Base-by-base conservation (phyloP, 2,329 filamentous ascomycete species). In the Alternaria sp. region DNA sequence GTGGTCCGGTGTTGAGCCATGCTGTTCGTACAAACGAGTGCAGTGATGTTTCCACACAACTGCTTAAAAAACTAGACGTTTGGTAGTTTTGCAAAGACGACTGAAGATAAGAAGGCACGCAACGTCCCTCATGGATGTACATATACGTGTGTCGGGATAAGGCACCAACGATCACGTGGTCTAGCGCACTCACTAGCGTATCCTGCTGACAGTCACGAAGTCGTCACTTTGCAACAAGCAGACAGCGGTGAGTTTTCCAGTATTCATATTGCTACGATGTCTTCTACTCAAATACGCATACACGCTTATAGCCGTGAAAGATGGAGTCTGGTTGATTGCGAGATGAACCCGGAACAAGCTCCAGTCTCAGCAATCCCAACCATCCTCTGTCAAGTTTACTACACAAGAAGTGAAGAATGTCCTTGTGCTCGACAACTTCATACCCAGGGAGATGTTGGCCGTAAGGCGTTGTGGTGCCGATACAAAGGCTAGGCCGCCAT, bases 331-430 rank as follows among this genome's bases (percentile, higher is more conserved):
- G 44, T 32, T 43, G 14, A 11, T 45, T 53, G 34, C 46, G 32
- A 57, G 25, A 18, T 18, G 27, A 18, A 54, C 18, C 46, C n/a
- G 27, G 30, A 55, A 46, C 59, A 45, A 36, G 43, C 45, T 54
- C 57, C 38, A 18, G 57, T 44, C 20, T 54, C 34, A 22, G 43
- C 57, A 53, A 46, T 14, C 32, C 14, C 12, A 28, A 22, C 16
- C 38, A 48, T 43, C 34, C 30, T 57, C 32, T 51, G 45, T 57
- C 54, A 57, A 58, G 63, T 59, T 40, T 63, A 61, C 60, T 68
- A 59, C 62, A 69, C 59, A 65, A 56, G 67, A 69, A 71, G 65
- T 68, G 59, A 65, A 70, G 44, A 34, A 48, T 18, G 41, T 49
- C 44, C 52, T 38, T 41, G 18, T 53, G 36, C 36, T 22, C 36